Percentiles rank a stretch among this genome's conserved stretches.
phyloP scores from a whole-genome alignment of 106 monocot genomes.

The Dendrobium catenatum region DNA sequence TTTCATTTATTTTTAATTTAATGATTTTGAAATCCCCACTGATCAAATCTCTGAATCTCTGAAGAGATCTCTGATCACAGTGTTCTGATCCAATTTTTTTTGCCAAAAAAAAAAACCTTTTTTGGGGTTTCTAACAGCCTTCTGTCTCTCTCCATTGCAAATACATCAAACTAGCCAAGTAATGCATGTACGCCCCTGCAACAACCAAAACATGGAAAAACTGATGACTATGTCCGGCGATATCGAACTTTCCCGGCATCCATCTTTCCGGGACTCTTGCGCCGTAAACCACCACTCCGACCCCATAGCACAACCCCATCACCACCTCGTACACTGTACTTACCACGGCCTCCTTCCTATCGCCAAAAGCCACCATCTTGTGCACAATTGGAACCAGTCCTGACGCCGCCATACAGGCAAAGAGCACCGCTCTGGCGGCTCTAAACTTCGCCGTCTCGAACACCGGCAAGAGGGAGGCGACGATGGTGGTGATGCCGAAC shows the following conservation, averaged over 20 bases:
- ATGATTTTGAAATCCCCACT: not conserved
- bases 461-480: conserved; percentile 46
- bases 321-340: conserved; percentile 52
- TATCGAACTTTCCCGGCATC: conserved; percentile 68
- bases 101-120: not conserved
- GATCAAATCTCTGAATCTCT: too few relatives aligned
- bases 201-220: conserved; percentile 71
- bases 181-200: conserved; percentile 73
- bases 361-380: conserved; percentile 42
- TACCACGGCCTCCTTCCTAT: conserved; percentile 45
- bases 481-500: conserved; percentile 43
- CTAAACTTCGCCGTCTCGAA: conserved; percentile 50
- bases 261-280: conserved; percentile 67
- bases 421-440: conserved; percentile 39
- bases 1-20: not conserved
- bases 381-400: conserved; percentile 65
- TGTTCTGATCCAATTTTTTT: not conserved
- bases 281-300: conserved; percentile 53
- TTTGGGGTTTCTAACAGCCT: conserved; percentile 11
- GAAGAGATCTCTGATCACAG: too few relatives aligned
- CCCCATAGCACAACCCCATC: conserved; percentile 49
- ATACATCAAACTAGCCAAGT: conserved; percentile 52
- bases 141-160: conserved; percentile 61
- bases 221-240: conserved; percentile 70
- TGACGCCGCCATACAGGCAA: conserved; percentile 60